Conservation (phyloP, 2,329 filamentous ascomycete genomes). For the Phialocephala subalpina region DNA sequence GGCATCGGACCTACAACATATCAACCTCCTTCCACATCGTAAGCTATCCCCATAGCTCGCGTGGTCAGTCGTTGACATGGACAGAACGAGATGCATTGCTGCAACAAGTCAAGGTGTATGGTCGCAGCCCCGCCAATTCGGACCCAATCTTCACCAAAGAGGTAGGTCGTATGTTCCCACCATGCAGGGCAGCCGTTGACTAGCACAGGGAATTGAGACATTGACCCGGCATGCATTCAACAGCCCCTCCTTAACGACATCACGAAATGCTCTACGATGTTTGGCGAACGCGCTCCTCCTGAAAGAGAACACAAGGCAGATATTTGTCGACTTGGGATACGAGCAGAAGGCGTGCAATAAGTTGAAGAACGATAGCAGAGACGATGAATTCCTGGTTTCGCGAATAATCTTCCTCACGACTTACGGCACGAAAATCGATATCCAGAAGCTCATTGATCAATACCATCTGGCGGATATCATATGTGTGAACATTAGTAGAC, state of each 20-base stretch:
- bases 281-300: conserved; percentile 86
- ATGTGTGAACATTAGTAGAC: conserved; percentile 72
- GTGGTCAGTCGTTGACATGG: conserved; percentile 20
- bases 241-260: conserved; percentile 66
- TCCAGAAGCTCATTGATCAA: conserved; percentile 70
- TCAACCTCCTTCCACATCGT: conserved; percentile 67
- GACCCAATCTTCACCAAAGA: conserved; percentile 85
- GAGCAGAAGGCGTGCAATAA: conserved; percentile 72
- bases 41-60: conserved; percentile 42
- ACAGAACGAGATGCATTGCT: conserved; percentile 69
- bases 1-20: conserved; percentile 66
- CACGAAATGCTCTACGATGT: conserved; percentile 80
- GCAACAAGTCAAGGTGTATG: conserved; percentile 79
- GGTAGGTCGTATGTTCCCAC: conserved; percentile 54
- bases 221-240: conserved; percentile 79
- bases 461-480: conserved; percentile 74
- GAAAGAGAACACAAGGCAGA: conserved; percentile 71
- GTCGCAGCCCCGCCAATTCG: conserved; percentile 75
- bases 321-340: conserved; percentile 75
- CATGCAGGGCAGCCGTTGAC: conserved; percentile 25
- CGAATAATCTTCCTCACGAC: conserved; percentile 83
- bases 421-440: conserved; percentile 75
- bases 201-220: conserved; percentile 73
- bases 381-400: conserved; percentile 88
- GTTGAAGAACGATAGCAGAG: conserved; percentile 75